Evolutionary conservation across 2,329 filamentous ascomycete genomes (phyloP), one percentile per base, ranked within the genome.

Genomic region (Exophiala bonariae): DNA sequence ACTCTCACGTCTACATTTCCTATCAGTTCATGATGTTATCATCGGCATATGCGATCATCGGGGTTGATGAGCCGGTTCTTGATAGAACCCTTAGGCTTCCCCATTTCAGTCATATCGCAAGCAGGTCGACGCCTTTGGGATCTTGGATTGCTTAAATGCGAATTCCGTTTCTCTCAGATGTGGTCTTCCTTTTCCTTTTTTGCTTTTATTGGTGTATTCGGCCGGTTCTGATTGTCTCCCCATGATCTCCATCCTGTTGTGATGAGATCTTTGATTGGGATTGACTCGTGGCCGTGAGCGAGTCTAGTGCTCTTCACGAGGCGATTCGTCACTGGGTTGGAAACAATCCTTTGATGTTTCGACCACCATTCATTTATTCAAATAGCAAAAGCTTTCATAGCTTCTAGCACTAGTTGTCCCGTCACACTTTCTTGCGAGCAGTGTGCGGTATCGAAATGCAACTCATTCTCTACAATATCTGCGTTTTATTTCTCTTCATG

Each of bases 171-270:
- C 14, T 14, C 32, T 34, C 6, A 34, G 6, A 6, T 34, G 13
- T 18, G 17, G 13, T n/a, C 13, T 5, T 7, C 17, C 32, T 34
- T 18, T 14, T 34, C 32, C 8, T 14, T 34, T 34, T 31, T 8
- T 9, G n/a, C 8, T 31, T 8, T 35, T 35, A 9, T 17, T 37
- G 35, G 16, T 19, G 35, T 13, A 13, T 37, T 19, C 26, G 49
- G 52, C 52, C 49, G 50, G 46, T 55, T 55, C 52, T 55, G 52
- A 55, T 45, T 31, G 52, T 55, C 52, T 55, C 52, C 52, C 41
- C 31, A 11, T 20, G 26, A 34, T 13, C 6, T 28, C 44, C 30
- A 37, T 41, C 33, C 19, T 19, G 32, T 7, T 34, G 11, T 18
- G 35, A 19, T 19, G n/a, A 33, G 17, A 32, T 32, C 33, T 30